phyloP scores from a whole-genome alignment of 768 basidiomycete genomes.

The Russula vinacea region DNA sequence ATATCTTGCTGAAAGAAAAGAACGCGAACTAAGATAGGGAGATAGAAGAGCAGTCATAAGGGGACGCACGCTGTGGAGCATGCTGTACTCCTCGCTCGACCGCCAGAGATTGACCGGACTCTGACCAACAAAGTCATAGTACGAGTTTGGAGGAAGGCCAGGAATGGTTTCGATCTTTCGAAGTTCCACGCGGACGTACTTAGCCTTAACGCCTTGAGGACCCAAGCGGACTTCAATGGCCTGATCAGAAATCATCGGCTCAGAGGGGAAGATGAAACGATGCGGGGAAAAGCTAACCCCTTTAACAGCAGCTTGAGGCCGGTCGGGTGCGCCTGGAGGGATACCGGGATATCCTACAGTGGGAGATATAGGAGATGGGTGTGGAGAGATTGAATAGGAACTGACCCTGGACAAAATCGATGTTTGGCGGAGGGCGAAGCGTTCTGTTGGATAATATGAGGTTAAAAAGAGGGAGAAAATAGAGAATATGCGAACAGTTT shows the following conservation, averaged over 20 bases:
- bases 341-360: conserved; percentile 79
- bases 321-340: conserved; percentile 68
- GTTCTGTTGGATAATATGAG: conserved; percentile 46
- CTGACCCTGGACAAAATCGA: conserved; percentile 77
- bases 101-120: conserved; percentile 84
- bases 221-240: conserved; percentile 83
- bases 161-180: conserved; percentile 86
- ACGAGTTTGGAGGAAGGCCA: conserved; percentile 63
- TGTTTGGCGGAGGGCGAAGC: conserved; percentile 82
- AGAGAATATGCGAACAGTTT: conserved; percentile 11
- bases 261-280: conserved; percentile 19
- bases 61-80: conserved; percentile 58
- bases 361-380: conserved; percentile 19
- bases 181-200: conserved; percentile 89
- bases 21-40: conserved; percentile 7
- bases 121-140: conserved; percentile 76
- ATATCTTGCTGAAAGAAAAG: conserved; percentile 65
- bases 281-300: conserved; percentile 52
- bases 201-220: conserved; percentile 74
- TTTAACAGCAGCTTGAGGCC: conserved; percentile 80
- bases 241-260: conserved; percentile 40
- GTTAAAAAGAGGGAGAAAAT: background rate
- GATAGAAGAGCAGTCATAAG: background rate
- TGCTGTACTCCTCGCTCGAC: conserved; percentile 68
- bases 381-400: background rate